Conservation (phyloP, 176 grass and related monocot genomes). For the Pontederia crassipes region DNA sequence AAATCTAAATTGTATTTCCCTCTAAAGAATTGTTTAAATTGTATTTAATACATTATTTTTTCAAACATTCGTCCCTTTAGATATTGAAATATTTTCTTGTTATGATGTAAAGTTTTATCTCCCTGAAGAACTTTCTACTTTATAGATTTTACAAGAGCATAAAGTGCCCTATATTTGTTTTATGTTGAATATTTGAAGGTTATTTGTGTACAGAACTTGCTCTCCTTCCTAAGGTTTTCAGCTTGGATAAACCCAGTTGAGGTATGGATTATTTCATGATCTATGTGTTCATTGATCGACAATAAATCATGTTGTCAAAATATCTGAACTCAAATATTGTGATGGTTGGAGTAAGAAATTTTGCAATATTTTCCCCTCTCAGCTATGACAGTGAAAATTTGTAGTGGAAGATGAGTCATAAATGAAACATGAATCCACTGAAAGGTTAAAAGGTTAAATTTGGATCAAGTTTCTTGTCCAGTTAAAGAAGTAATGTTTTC, state of each 20-base stretch:
- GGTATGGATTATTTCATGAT: slow-evolving; percentile 30
- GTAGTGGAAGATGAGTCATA: no score
- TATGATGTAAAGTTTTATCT: neutral
- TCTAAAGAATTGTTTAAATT: no score
- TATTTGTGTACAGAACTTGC: slow-evolving; percentile 52
- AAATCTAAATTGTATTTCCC: no score
- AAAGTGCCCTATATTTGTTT: slow-evolving; percentile 15
- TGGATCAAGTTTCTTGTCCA: neutral
- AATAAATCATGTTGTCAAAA: no score
- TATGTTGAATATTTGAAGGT: neutral
- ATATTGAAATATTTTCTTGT: neutral
- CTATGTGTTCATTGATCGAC: no score
- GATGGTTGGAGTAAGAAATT: no score
- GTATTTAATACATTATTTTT: no score
- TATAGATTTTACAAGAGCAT: neutral
- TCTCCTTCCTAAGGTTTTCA: slow-evolving; percentile 83
- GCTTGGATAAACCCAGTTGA: slow-evolving; percentile 96
- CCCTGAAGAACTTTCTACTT: neutral
- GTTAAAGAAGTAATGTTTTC: no score
- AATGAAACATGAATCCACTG: slow-evolving; percentile 41
- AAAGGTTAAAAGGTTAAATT: slow-evolving; percentile 35
- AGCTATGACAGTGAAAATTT: no score
- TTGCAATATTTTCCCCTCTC: no score
- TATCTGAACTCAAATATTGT: no score
- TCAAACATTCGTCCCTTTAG: no score